phyloP scores from a whole-genome alignment of 78 protist species.

The Mantamonas sphyraenae region DNA sequence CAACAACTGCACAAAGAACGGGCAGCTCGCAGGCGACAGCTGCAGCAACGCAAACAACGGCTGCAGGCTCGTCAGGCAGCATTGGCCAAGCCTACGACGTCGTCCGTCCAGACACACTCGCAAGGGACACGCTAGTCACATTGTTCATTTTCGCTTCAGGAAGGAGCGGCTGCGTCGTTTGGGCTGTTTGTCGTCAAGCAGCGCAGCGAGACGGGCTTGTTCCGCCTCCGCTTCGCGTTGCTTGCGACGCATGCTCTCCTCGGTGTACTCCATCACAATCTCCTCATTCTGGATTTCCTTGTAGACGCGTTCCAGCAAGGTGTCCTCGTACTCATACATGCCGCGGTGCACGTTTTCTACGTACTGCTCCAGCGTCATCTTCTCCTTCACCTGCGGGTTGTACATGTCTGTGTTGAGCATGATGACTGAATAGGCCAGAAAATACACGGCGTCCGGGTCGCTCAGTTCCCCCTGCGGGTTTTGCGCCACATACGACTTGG shows the following conservation, averaged over 20 bases:
- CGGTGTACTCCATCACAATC: slow-evolving; percentile 36
- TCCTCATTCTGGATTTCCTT: slow-evolving; percentile 43
- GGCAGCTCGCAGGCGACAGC: no score
- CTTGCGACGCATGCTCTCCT: slow-evolving; percentile 34
- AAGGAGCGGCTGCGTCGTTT: no score
- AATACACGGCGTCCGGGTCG: slow-evolving; percentile 80
- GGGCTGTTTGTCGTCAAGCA: no score
- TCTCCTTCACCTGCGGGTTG: slow-evolving; percentile 20
- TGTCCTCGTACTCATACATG: slow-evolving; percentile 73
- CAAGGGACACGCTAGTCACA: no score
- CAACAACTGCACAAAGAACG: no score
- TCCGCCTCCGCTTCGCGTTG: slow-evolving; percentile 8
- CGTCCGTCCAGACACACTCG: no score
- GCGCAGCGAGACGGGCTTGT: no score
- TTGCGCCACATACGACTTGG: slow-evolving; percentile 55
- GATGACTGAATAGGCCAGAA: slow-evolving; percentile 88
- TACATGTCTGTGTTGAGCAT: slow-evolving; percentile 96
- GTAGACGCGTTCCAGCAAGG: slow-evolving; percentile 66
- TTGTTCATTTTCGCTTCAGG: no score
- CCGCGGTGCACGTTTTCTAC: slow-evolving; percentile 58
- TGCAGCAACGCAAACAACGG: no score
- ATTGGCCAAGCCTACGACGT: no score
- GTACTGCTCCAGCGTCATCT: slow-evolving; percentile 77
- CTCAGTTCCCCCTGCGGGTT: slow-evolving; percentile 59
- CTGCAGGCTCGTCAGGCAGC: no score